These are phyloP conservation scores for Boletus barrowsii DNA, from an alignment of 768 basidiomycete genomes.

Conservation along the genomic window DNA sequence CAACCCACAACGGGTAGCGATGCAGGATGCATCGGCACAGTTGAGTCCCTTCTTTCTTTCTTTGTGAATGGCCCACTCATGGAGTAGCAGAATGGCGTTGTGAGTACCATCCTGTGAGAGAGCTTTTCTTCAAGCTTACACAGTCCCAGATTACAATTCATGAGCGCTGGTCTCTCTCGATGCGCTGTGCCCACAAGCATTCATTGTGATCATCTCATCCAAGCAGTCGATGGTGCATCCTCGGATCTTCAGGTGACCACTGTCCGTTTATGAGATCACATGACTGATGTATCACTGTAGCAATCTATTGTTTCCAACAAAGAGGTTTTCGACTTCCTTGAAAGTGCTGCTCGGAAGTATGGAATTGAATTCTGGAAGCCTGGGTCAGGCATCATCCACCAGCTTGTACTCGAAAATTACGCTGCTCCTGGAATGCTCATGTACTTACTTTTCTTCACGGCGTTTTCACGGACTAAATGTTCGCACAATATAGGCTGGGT, in stretches of 20 bases:
- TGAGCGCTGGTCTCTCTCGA: slow-evolving; percentile 85
- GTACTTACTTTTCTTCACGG: slow-evolving; percentile 39
- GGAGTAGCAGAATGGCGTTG: slow-evolving; percentile 71
- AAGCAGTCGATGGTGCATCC: slow-evolving; percentile 86
- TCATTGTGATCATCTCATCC: slow-evolving; percentile 98
- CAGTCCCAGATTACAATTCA: slow-evolving; percentile 79
- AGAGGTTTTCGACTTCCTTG: slow-evolving; percentile 96
- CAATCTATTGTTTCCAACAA: slow-evolving; percentile 83
- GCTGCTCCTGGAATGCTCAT: slow-evolving; percentile 94
- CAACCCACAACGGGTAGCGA: slow-evolving; percentile 89
- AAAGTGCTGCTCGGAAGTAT: slow-evolving; percentile 86
- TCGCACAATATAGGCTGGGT: slow-evolving; percentile 57
- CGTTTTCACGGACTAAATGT: slow-evolving; percentile 1
- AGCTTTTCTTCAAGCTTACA: slow-evolving; percentile 4
- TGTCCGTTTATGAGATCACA: not conserved
- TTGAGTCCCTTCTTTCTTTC: slow-evolving; percentile 39
- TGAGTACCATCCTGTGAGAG: slow-evolving; percentile 34
- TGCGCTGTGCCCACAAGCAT: slow-evolving; percentile 90
- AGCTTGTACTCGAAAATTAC: slow-evolving; percentile 97
- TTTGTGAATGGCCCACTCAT: slow-evolving; percentile 10
- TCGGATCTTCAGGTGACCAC: slow-evolving; percentile 71
- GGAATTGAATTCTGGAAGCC: slow-evolving; percentile 99
- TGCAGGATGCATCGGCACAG: slow-evolving; percentile 95
- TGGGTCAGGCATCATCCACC: slow-evolving; percentile 89
- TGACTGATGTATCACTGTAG: slow-evolving; percentile 35